Evolutionary conservation across 2,329 filamentous ascomycete species (phyloP), one percentile per base, ranked within the genome.

Genomic region (Peltaster fructicola): DNA sequence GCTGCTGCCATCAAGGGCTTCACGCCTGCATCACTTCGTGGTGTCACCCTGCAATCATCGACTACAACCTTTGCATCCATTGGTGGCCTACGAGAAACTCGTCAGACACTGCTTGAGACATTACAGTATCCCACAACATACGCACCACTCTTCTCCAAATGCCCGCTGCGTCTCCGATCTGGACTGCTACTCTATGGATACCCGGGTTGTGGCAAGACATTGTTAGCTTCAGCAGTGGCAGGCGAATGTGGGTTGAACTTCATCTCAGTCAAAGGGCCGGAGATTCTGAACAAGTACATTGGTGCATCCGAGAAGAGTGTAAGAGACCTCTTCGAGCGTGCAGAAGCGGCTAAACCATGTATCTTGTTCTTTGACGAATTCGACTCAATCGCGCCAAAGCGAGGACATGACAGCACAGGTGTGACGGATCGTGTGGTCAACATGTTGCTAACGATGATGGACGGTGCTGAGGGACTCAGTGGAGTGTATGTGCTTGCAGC

Each of bases 341-440:
- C 88, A 0, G 73, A 75, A 44, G 85, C 88, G 3, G 88, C 88
- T 4, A 72, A 76, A 31, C 90, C 90, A 0, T 95, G 88, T 40
- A 79, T 98, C 4, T 61, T 98, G 6, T 98, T 98, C 62, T 98
- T 98, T 45, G 88, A 98, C 45, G 88, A 98, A 50, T 98, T 98
- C 45, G 88, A 98, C 54, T 84, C 79, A 18, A 95, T 98, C 35
- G 90, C 90, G 0, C 88, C 88, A 3, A 98, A 95, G 53, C 69
- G 88, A 54, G 88, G 88, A 0, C 88, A 98, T 47, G 90, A 98
- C 49, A 88, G 77, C 2, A 98, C 88, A 0, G 88, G 90, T 36
- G 90, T 98, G n/a, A 98, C 88, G 1, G 90, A 98, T 51, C 72
- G 90, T 17, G 90, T 98, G 1, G 88, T 98, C 39, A 98, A 98